These are phyloP conservation scores for Daedalea quercina DNA, from an alignment of 768 basidiomycete species.

Conservation along the genomic window DNA sequence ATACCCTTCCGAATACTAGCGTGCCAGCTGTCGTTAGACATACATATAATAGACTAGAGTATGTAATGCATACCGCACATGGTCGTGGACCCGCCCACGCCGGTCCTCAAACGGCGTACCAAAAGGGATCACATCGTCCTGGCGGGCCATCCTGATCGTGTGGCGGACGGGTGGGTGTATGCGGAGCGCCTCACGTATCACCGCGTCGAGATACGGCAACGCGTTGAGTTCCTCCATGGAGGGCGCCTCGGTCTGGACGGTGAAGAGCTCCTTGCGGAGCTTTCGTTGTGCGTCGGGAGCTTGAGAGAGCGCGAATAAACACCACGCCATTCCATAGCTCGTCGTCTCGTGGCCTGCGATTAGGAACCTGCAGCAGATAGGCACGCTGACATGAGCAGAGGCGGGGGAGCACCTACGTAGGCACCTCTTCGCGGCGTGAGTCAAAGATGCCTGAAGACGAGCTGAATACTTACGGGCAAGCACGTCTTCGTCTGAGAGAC, in stretches of 20 bases:
- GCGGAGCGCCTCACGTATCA: conserved; percentile 54
- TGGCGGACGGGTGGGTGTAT: conserved; percentile 44
- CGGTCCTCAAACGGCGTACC: conserved; percentile 20
- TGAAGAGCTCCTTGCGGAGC: conserved; percentile 31
- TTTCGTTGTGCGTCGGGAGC: conserved; percentile 27
- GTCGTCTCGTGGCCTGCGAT: conserved; percentile 37
- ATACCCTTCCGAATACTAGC: conserved; percentile 19
- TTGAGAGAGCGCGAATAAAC: conserved; percentile 29
- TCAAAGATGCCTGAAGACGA: not conserved
- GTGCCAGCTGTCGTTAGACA: conserved; percentile 14
- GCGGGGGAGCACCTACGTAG: conserved; percentile 7
- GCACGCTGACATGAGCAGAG: not conserved
- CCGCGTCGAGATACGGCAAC: conserved; percentile 60
- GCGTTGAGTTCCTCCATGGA: conserved; percentile 62
- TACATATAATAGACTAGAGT: conserved; percentile 11
- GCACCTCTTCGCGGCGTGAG: conserved; percentile 10
- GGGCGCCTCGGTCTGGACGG: conserved; percentile 36
- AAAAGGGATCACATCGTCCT: conserved; percentile 48
- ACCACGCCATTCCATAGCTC: conserved; percentile 26
- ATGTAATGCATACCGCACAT: conserved; percentile 16
- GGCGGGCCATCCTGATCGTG: conserved; percentile 38
- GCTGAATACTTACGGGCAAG: conserved; percentile 36
- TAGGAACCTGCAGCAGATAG: conserved; percentile 7
- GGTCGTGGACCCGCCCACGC: conserved; percentile 12
- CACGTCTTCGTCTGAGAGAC: conserved; percentile 57